Conservation (phyloP, 2,329 filamentous ascomycete species). For the Pleurostoma richardsiae region DNA sequence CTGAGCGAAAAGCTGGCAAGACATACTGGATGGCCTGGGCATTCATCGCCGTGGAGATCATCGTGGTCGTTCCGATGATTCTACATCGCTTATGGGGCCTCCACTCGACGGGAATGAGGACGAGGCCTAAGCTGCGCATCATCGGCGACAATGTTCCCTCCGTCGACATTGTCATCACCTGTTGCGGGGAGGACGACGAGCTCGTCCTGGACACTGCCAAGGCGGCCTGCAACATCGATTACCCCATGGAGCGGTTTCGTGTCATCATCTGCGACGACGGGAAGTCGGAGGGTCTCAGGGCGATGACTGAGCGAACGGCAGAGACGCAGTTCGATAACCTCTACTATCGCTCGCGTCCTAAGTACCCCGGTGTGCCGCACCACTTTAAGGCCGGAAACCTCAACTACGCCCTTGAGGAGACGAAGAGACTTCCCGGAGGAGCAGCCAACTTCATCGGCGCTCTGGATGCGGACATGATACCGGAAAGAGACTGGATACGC, state of each 20-base stretch:
- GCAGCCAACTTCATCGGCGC: conserved; percentile 56
- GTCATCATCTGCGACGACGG: conserved; percentile 54
- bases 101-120: neutral
- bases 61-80: conserved; percentile 1
- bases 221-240: conserved; percentile 50
- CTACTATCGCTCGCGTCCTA: conserved; percentile 46
- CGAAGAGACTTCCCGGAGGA: conserved; percentile 45
- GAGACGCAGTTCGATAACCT: conserved; percentile 40
- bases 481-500: conserved; percentile 55
- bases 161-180: conserved; percentile 53
- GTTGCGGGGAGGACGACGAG: conserved; percentile 51
- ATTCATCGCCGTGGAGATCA: conserved; percentile 1
- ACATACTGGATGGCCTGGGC: conserved; percentile 4
- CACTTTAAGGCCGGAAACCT: conserved; percentile 63
- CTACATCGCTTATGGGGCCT: conserved; percentile 1
- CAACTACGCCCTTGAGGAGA: conserved; percentile 52
- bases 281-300: conserved; percentile 32
- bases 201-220: conserved; percentile 51
- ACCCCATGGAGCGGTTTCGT: conserved; percentile 45
- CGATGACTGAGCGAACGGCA: conserved; percentile 25
- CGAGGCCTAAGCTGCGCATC: conserved; percentile 45
- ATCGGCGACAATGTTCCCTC: conserved; percentile 42
- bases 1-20: neutral
- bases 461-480: conserved; percentile 65
- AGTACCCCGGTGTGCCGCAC: conserved; percentile 41